phyloP scores from a whole-genome alignment of 306 rosid species.

The Rosa multiflora region DNA sequence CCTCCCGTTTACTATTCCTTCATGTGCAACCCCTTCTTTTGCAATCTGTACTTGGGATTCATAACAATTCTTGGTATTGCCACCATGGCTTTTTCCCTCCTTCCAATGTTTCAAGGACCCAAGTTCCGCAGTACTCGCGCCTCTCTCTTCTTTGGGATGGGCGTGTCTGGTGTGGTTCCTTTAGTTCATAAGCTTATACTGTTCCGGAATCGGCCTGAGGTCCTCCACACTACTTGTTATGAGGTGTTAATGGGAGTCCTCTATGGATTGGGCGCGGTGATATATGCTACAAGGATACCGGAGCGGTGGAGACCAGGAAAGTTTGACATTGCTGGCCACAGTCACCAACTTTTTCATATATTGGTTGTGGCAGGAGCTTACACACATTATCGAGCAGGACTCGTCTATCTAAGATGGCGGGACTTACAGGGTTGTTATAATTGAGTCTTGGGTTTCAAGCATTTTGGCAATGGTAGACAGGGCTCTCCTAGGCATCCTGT shows the following conservation, averaged over 20 bases:
- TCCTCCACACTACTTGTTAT: slow-evolving; percentile 44
- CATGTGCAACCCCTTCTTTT: slow-evolving; percentile 55
- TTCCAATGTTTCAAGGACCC: slow-evolving; percentile 43
- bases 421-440: slow-evolving; percentile 45
- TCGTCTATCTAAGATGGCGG: slow-evolving; percentile 59
- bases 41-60: slow-evolving; percentile 52
- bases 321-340: slow-evolving; percentile 67
- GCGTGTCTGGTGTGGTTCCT: slow-evolving; percentile 54
- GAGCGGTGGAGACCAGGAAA: slow-evolving; percentile 68
- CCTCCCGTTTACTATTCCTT: slow-evolving; percentile 69
- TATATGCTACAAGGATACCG: slow-evolving; percentile 54
- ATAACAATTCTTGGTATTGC: slow-evolving; percentile 50
- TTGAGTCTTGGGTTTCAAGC: neutral
- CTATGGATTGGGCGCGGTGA: slow-evolving; percentile 58
- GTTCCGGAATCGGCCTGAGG: slow-evolving; percentile 42
- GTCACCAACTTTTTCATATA: slow-evolving; percentile 67
- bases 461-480: neutral
- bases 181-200: slow-evolving; percentile 48
- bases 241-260: slow-evolving; percentile 59
- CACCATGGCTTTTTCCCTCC: slow-evolving; percentile 44
- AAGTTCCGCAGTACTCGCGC: slow-evolving; percentile 47
- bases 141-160: slow-evolving; percentile 56
- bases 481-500: neutral
- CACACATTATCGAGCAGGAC: slow-evolving; percentile 52
- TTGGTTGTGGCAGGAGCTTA: slow-evolving; percentile 69